Base-by-base conservation (phyloP, 257 asterid species). In the Petunia axillaris region DNA sequence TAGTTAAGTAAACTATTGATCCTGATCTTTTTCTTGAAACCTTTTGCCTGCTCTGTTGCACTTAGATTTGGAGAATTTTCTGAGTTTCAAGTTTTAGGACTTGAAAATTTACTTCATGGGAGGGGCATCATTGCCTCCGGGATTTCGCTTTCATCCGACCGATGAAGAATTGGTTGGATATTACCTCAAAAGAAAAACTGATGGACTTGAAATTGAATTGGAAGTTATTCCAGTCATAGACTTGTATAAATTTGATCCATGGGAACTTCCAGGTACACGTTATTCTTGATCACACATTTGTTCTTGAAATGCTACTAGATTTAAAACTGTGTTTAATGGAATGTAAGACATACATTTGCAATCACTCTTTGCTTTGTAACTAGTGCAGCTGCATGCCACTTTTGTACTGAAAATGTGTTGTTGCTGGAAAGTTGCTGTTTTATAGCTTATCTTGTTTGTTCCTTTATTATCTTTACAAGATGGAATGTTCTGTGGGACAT, bases 91-190 rank as follows among this genome's bases (percentile, higher is more conserved):
- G 41, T 70, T 36, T 70, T 44, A 43, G 76, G 76, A 13, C 37
- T 40, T 75, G 50, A 55, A 55, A 53, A 38, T 38, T 39, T 67
- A 67, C 8, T 41, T 68, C 76, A 88, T 84, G 91, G 86, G 64
- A n/a, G 87, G 89, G 64, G 80, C 91, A 77, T 85, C 91, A 77
- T 78, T 88, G 78, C 91, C 91, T 39, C 66, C 80, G 0, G 80
- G 80, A 62, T 41, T 76, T 76, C 80, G 80, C 9, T 76, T 76
- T 71, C 91, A 88, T 59, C 91, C 89, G 0, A 88, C 89, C 36
- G 91, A 88, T 67, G 90, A 88, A 11, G 90, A 88, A 81, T 77
- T 88, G 40, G 86, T 88, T 65, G 91, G 90, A 8, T 88, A 88
- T 77, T 88, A 86, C 63, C 88, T 85, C 46, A 85, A 85, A 74